Conservation (phyloP, 805 yeast species). For the Metschnikowia kunwiensis region DNA sequence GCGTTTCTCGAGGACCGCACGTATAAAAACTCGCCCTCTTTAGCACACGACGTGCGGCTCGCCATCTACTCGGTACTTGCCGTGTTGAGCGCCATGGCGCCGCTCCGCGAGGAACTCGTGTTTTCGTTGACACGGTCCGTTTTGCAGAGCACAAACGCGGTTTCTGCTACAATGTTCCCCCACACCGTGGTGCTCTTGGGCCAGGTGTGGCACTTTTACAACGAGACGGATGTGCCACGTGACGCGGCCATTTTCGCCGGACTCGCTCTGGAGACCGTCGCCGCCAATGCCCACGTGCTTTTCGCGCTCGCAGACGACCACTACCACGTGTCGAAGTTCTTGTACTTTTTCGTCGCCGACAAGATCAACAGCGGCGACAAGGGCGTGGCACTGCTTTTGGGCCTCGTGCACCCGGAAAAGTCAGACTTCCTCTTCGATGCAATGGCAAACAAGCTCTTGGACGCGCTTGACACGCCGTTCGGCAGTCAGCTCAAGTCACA, state of each 20-base stretch:
- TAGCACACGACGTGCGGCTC: slow-evolving; percentile 58
- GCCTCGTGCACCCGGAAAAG: slow-evolving; percentile 20
- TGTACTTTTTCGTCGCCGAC: slow-evolving; percentile 28
- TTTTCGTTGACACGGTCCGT: slow-evolving; percentile 34
- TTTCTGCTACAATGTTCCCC: slow-evolving; percentile 22
- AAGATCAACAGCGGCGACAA: slow-evolving; percentile 18
- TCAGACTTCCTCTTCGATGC: slow-evolving; percentile 17
- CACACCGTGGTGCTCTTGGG: slow-evolving; percentile 40
- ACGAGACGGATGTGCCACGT: slow-evolving; percentile 15
- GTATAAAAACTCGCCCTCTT: slow-evolving; percentile 19
- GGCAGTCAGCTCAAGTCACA: slow-evolving; percentile 18
- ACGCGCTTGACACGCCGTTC: slow-evolving; percentile 7
- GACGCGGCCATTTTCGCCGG: slow-evolving; percentile 20
- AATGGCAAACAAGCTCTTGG: slow-evolving; percentile 15
- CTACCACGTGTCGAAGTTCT: slow-evolving; percentile 31
- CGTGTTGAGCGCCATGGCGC: slow-evolving; percentile 71
- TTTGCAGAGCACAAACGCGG: slow-evolving; percentile 24
- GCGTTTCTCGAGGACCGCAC: slow-evolving; percentile 38
- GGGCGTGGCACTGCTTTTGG: slow-evolving; percentile 23
- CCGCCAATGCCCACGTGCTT: slow-evolving; percentile 10
- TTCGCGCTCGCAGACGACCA: slow-evolving; percentile 22
- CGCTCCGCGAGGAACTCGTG: slow-evolving; percentile 41
- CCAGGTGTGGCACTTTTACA: slow-evolving; percentile 36
- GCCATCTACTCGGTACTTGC: slow-evolving; percentile 81
- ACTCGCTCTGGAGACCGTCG: slow-evolving; percentile 7